These are phyloP conservation scores for Plasmodium fragile DNA, from an alignment of 169 alveolate genomes.

Conservation along the genomic window DNA sequence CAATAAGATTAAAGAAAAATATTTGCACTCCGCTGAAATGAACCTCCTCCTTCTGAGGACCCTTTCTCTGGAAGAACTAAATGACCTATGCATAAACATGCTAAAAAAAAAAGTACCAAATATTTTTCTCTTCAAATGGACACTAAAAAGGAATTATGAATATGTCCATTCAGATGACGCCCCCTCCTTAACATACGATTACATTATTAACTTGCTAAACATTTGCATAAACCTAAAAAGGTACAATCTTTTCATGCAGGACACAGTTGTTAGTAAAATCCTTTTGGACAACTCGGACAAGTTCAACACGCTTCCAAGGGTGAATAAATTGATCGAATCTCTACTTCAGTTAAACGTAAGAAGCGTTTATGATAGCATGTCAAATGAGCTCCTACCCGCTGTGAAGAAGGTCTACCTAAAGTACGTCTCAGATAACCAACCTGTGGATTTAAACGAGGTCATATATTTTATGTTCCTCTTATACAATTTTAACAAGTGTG, in stretches of 20 bases:
- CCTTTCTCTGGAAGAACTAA: constrained; percentile 50
- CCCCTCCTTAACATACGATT: constrained; percentile 4
- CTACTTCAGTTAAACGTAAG: not conserved
- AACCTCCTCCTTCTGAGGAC: constrained; percentile 15
- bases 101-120: constrained; percentile 53
- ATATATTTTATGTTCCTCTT: constrained; percentile 43
- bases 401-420: not conserved
- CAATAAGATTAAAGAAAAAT: constrained; percentile 57
- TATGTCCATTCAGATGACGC: constrained; percentile 7
- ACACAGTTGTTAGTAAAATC: constrained; percentile 13
- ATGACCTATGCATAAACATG: constrained; percentile 42
- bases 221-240: constrained; percentile 26
- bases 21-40: constrained; percentile 36
- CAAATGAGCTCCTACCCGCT: not conserved
- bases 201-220: constrained; percentile 23
- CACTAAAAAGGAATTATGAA: constrained; percentile 42
- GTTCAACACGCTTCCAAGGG: constrained; percentile 27
- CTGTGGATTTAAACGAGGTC: constrained; percentile 21
- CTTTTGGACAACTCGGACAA: constrained; percentile 21
- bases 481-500: constrained; percentile 4
- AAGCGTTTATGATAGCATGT: constrained; percentile 9
- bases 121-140: constrained; percentile 32
- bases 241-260: constrained; percentile 40
- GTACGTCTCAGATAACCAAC: constrained; percentile 8
- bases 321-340: constrained; percentile 14